Evolutionary conservation across 2,329 filamentous ascomycete genomes (phyloP).

Genomic region (Ascochyta clinopodiicola): DNA sequence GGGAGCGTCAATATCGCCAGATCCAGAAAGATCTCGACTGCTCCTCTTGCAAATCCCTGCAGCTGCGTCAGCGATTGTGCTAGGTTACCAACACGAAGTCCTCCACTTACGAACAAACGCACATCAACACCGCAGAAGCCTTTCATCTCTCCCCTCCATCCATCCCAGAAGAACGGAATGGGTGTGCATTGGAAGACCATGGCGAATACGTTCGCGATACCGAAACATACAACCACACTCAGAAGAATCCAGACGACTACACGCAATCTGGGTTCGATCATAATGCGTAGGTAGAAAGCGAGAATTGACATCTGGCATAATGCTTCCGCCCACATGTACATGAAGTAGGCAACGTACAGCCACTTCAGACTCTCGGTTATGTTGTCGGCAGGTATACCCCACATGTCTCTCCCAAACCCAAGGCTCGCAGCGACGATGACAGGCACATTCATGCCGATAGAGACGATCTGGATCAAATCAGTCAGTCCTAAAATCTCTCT

Average conservation of each 20-base stretch:
- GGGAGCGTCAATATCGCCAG: conserved; percentile 33
- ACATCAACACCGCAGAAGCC: conserved; percentile 48
- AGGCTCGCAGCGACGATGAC: conserved; percentile 33
- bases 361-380: conserved; percentile 38
- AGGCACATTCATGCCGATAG: conserved; percentile 36
- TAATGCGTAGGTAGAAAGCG: conserved; percentile 43
- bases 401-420: conserved; percentile 42
- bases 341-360: conserved; percentile 40
- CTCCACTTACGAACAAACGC: conserved; percentile 33
- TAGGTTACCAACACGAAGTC: conserved; percentile 26
- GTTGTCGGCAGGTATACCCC: conserved; percentile 34
- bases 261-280: conserved; percentile 27
- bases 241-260: conserved; percentile 29
- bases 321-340: conserved; percentile 37
- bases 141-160: conserved; percentile 47
- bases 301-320: conserved; percentile 42
- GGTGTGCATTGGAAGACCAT: conserved; percentile 50
- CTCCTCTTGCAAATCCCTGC: conserved; percentile 43
- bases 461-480: conserved; percentile 19
- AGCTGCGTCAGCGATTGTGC: no score
- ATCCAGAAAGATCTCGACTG: conserved; percentile 35
- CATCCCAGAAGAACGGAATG: conserved; percentile 49
- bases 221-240: conserved; percentile 30
- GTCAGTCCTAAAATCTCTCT: conserved; percentile 1
- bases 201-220: conserved; percentile 31